Conservation (phyloP, 2,329 filamentous ascomycete genomes). For the Fusarium siculi region DNA sequence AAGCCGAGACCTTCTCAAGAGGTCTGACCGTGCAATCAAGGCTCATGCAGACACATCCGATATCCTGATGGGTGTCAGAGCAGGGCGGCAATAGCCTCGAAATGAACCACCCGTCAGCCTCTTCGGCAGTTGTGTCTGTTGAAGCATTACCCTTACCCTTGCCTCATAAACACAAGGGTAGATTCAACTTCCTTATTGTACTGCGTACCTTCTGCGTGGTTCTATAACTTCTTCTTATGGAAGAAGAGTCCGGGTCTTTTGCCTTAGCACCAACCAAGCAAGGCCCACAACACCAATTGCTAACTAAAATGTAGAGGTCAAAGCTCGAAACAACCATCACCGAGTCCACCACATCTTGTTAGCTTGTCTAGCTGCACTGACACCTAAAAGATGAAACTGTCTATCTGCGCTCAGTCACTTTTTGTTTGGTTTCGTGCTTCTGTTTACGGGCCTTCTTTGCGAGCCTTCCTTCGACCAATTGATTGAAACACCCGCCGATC, state of each 20-base stretch:
- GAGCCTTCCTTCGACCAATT: constrained; percentile 1
- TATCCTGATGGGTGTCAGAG: neutral
- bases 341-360: constrained; percentile 3
- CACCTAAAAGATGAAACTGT: constrained; percentile 9
- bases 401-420: constrained; percentile 1
- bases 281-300: neutral
- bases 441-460: neutral
- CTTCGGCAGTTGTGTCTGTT: constrained; percentile 15
- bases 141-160: constrained; percentile 4
- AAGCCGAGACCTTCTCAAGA: neutral
- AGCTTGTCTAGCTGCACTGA: neutral
- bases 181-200: neutral
- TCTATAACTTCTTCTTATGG: neutral
- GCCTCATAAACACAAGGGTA: neutral
- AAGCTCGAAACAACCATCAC: constrained; percentile 19
- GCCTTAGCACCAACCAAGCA: neutral
- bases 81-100: neutral
- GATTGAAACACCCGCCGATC: neutral
- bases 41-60: neutral
- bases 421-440: constrained; percentile 5
- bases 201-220: neutral
- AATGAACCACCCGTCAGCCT: neutral
- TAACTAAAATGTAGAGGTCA: neutral
- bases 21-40: constrained; percentile 7
- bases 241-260: neutral